Evolutionary conservation across 108 stramenopile species (phyloP), one percentile per base, ranked within the genome.

Genomic region (Cyclotella choctawhatcheeana): DNA sequence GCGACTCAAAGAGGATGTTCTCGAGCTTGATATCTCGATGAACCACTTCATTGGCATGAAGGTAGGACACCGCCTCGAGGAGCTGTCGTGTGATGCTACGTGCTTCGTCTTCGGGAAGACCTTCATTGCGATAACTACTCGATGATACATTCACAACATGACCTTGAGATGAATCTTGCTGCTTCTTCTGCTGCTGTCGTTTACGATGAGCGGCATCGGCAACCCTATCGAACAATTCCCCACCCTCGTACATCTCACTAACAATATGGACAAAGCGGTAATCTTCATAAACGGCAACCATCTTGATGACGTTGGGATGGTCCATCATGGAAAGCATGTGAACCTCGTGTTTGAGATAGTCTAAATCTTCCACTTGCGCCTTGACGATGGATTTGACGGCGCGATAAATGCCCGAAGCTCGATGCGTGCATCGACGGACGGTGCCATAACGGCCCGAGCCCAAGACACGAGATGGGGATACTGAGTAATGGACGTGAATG

Each of bases 1-100:
- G n/a, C 8, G 20, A 25, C 40, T 33, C 34, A 26, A 69, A 55
- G 12, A 69, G 25, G 17, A 54, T 56, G 33, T 69, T 69, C 54
- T 69, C 88, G 18, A 95, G 91, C 54, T 91, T 91, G 44, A 88
- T 73, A 71, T 89, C 90, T 4, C 88, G 82, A 70, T 90, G 89
- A 6, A 67, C 51, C 40, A 88, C 75, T 27, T 77, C 69, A 26
- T 73, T 65, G n/a, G 61, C 44, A 54, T 90, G 89, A 61, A 87
- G 76, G 70, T 86, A 87, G 56, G 81, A 31, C 45, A 90, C 70
- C 26, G 89, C 89, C 21, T 87, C 87, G 32, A 93, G 82, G 90
- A 96, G 45, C 55, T 56, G 29, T 22, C 50, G 33, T 75, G 47
- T 45, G 32, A 79, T 34, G 5, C 6, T 18, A 44, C 24, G 33